Evolutionary conservation across 371 early-diverging fungal species (phyloP).

Genomic region (Rhizopus arrhizus): DNA sequence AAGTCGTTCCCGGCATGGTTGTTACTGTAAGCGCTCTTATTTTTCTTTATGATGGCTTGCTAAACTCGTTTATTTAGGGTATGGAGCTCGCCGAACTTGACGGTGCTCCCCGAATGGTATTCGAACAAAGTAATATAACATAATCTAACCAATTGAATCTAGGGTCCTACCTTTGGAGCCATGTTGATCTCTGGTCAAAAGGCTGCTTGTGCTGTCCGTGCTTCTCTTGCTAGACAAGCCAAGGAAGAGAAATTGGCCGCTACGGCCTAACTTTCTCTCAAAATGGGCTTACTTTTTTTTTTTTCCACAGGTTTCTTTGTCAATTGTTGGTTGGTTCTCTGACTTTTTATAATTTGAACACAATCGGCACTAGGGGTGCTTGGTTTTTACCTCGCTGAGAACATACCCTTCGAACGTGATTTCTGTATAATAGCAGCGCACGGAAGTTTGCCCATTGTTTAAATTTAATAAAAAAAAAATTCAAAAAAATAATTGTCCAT

Average conservation of each 20-base stretch:
- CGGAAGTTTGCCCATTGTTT: conserved; percentile 36
- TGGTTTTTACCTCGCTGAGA: conserved; percentile 45
- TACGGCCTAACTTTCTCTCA: conserved; percentile 11
- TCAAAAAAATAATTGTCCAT: background rate
- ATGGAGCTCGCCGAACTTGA: conserved; percentile 73
- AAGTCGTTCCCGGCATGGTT: conserved; percentile 75
- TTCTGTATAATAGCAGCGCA: conserved; percentile 50
- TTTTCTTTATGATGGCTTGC: background rate
- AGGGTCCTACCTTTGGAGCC: conserved; percentile 73
- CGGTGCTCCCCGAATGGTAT: conserved; percentile 62
- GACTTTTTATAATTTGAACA: conserved; percentile 10
- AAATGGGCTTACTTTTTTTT: conserved; percentile 21
- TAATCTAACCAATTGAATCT: conserved; percentile 1
- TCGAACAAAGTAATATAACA: background rate
- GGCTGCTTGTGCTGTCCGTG: conserved; percentile 64
- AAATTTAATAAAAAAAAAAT: conserved; percentile 1
- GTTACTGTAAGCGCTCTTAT: conserved; percentile 39
- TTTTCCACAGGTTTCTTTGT: conserved; percentile 15
- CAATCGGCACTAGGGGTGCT: conserved; percentile 51
- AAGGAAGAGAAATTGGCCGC: conserved; percentile 19
- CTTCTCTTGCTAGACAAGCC: conserved; percentile 41
- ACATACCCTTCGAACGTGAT: conserved; percentile 53
- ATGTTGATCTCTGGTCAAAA: conserved; percentile 77
- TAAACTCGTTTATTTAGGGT: conserved; percentile 30
- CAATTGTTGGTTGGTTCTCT: conserved; percentile 13